phyloP scores from a whole-genome alignment of 2,329 filamentous ascomycete species.

The Bertia moriformis region DNA sequence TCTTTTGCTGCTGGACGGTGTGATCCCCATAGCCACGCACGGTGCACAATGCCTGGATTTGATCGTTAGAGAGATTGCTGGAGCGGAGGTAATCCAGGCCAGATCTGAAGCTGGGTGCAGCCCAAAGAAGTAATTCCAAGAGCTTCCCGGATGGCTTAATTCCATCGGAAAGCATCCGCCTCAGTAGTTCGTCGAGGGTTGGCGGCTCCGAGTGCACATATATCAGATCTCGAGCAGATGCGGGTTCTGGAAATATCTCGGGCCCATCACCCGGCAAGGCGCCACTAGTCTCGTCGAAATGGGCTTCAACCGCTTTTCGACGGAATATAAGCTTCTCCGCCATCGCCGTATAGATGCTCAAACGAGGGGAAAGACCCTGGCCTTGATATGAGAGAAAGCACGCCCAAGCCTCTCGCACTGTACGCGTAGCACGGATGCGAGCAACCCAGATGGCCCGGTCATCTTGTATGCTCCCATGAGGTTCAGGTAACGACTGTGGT shows the following conservation, averaged over 20 bases:
- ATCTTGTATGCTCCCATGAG: conserved; percentile 5
- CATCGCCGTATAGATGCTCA: conserved; percentile 36
- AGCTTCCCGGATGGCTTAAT: neutral
- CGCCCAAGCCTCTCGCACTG: conserved; percentile 49
- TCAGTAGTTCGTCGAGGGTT: conserved; percentile 30
- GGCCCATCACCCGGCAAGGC: conserved; percentile 36
- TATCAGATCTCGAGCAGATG: conserved; percentile 38
- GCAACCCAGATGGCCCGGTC: conserved; percentile 33
- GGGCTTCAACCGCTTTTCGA: conserved; percentile 9
- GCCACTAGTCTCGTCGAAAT: conserved; percentile 8
- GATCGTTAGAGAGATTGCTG: conserved; percentile 16
- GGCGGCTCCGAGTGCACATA: conserved; percentile 39
- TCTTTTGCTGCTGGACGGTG: neutral
- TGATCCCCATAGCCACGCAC: conserved; percentile 5
- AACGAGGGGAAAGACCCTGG: conserved; percentile 15
- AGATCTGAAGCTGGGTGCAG: conserved; percentile 11
- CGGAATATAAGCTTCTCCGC: conserved; percentile 34
- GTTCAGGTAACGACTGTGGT: conserved; percentile 8
- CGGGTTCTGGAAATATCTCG: conserved; percentile 36
- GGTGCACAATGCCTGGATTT: conserved; percentile 11
- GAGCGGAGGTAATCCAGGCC: conserved; percentile 25
- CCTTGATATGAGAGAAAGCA: conserved; percentile 42
- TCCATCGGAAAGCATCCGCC: conserved; percentile 28
- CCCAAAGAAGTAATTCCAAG: neutral
- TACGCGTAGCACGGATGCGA: conserved; percentile 42